A percentile compares a stretch with the other conserved stretches of the same genome.
phyloP scores from a whole-genome alignment of 768 basidiomycete genomes.

The Mycena rebaudengoi region DNA sequence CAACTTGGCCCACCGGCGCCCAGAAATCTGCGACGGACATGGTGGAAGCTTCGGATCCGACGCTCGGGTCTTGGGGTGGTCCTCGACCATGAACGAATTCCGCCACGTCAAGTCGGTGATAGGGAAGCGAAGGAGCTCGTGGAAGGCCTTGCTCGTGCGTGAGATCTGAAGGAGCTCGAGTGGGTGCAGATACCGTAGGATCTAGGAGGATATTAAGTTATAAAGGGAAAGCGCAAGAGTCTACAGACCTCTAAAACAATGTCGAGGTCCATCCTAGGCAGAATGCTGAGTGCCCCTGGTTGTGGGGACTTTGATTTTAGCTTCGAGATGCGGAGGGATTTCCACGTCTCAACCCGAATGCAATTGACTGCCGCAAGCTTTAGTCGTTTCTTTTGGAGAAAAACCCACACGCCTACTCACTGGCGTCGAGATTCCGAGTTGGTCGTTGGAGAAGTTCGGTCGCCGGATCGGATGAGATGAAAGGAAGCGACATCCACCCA shows the following conservation, averaged over 20 bases:
- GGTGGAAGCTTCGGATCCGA: background rate
- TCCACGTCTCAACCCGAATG: background rate
- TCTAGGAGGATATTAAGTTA: background rate
- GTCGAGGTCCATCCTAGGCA: background rate
- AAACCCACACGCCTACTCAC: background rate
- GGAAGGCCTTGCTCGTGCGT: background rate
- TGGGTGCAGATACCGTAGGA: no score
- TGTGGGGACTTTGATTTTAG: background rate
- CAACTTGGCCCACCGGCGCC: background rate
- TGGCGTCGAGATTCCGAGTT: background rate
- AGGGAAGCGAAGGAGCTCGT: background rate
- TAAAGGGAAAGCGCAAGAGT: background rate
- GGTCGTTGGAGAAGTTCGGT: background rate
- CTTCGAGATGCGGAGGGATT: background rate
- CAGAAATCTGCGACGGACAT: background rate
- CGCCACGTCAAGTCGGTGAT: slow-evolving; percentile 6
- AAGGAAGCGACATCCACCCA: background rate
- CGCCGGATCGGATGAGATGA: background rate
- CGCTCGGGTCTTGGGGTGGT: background rate
- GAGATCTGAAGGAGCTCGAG: background rate
- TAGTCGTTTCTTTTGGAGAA: background rate
- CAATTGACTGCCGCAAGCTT: background rate
- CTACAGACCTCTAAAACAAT: background rate
- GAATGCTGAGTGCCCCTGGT: background rate
- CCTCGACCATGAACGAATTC: background rate